These are phyloP conservation scores for Microbotryum intermedium DNA, from an alignment of 1,284 basidiomycete species.

Conservation along the genomic window DNA sequence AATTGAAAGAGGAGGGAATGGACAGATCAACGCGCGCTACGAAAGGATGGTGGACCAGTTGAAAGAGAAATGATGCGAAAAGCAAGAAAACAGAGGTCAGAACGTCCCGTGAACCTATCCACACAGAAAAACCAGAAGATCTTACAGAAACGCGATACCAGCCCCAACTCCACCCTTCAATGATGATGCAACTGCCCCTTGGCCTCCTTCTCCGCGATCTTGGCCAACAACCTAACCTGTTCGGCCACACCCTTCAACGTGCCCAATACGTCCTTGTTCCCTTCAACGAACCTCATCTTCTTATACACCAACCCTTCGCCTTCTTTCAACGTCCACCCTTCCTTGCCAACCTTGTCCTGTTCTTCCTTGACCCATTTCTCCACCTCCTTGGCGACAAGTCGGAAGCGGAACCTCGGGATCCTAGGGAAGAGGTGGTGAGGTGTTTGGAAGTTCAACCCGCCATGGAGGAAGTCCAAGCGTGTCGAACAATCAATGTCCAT, in stretches of 20 bases:
- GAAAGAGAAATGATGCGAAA: background rate
- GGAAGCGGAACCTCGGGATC: slow-evolving; percentile 85
- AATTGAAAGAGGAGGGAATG: too few species aligned
- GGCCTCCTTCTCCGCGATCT: slow-evolving; percentile 53
- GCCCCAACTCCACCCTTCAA: too few species aligned
- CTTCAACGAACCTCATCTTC: slow-evolving; percentile 79
- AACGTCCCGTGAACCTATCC: too few species aligned
- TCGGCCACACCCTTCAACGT: slow-evolving; percentile 70
- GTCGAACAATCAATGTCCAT: slow-evolving; percentile 85
- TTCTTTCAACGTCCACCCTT: slow-evolving; percentile 34
- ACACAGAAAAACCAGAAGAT: too few species aligned
- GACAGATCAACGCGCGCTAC: background rate
- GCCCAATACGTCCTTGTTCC: slow-evolving; percentile 68
- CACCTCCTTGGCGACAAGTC: slow-evolving; percentile 49
- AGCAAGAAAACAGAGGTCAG: background rate
- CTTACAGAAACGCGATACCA: too few species aligned
- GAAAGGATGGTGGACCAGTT: too few species aligned
- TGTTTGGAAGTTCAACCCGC: slow-evolving; percentile 88
- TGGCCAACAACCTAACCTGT: slow-evolving; percentile 64
- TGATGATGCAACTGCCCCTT: slow-evolving; percentile 37
- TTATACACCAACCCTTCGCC: slow-evolving; percentile 78
- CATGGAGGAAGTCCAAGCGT: slow-evolving; percentile 80
- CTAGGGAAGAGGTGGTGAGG: slow-evolving; percentile 96
- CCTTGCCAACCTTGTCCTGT: slow-evolving; percentile 3
- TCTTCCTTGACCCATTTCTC: slow-evolving; percentile 31